Conservation (phyloP, 2,329 filamentous ascomycete species). For the Pseudopyricularia cyperi region DNA sequence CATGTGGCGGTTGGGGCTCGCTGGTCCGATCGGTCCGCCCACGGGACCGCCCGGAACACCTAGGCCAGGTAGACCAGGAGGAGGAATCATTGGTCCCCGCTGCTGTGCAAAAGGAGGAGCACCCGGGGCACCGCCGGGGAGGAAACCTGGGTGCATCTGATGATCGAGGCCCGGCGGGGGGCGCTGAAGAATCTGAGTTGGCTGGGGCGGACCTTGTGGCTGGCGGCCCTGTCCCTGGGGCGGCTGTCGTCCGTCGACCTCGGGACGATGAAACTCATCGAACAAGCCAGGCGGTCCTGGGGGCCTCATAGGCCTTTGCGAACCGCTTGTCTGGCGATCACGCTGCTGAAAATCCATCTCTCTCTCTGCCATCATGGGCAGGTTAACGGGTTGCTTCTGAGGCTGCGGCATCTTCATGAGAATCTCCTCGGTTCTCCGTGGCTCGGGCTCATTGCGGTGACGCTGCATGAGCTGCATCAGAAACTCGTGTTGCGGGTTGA, state of each 20-base stretch:
- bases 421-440: conserved; percentile 36
- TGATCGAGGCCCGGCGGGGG: conserved; percentile 47
- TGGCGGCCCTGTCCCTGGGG: conserved; percentile 7
- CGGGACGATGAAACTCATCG: conserved; percentile 38
- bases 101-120: conserved; percentile 18
- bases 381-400: conserved; percentile 29
- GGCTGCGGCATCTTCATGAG: conserved; percentile 33
- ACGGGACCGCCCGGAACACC: conserved; percentile 42
- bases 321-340: conserved; percentile 16
- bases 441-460: conserved; percentile 32
- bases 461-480: conserved; percentile 71
- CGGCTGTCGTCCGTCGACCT: conserved; percentile 18
- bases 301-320: conserved; percentile 27
- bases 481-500: conserved; percentile 55
- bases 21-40: conserved; percentile 37
- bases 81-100: conserved; percentile 38
- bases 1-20: conserved; percentile 32
- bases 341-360: conserved; percentile 31
- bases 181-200: conserved; percentile 52
- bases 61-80: conserved; percentile 38
- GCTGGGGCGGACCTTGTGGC: conserved; percentile 26
- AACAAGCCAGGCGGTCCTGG: conserved; percentile 38
- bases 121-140: conserved; percentile 30
- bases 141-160: conserved; percentile 43
- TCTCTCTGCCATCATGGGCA: conserved; percentile 32